Conservation (phyloP, 2,329 filamentous ascomycete species). For the Aphanoascus verrucosus region DNA sequence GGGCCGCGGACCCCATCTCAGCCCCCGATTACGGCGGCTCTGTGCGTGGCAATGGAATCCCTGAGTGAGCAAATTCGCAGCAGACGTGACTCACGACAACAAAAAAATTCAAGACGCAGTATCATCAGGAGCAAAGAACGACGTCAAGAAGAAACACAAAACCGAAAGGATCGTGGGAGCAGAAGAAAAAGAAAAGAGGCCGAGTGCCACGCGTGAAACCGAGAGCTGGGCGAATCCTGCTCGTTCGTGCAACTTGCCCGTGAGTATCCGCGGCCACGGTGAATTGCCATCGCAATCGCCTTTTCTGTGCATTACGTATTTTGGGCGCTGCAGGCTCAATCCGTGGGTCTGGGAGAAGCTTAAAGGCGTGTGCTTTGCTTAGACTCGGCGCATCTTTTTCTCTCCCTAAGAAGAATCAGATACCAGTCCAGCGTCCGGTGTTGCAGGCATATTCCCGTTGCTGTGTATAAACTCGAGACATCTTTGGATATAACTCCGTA, state of each 20-base stretch:
- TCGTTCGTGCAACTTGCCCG: conserved; percentile 8
- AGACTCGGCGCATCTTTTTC: neutral
- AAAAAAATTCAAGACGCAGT: too few species aligned
- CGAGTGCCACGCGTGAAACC: conserved; percentile 8
- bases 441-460: too few species aligned
- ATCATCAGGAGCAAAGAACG: too few species aligned
- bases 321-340: neutral
- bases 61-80: too few species aligned
- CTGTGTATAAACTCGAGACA: too few species aligned
- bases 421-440: too few species aligned
- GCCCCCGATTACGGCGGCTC: neutral
- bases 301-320: neutral
- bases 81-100: too few species aligned
- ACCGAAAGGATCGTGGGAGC: neutral
- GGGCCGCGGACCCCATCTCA: neutral
- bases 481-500: too few species aligned
- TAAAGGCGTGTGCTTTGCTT: conserved; percentile 3
- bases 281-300: neutral
- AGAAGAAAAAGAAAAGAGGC: neutral
- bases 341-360: neutral
- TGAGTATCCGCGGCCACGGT: conserved; percentile 10
- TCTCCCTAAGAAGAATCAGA: too few species aligned
- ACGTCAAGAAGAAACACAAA: neutral
- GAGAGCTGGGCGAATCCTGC: conserved; percentile 2
- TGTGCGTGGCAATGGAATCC: neutral